A percentile compares a stretch with the other conserved stretches of the same genome.
These are phyloP conservation scores for Plasmodium sp. DNA, from an alignment of 169 alveolate species.

Conservation along the genomic window DNA sequence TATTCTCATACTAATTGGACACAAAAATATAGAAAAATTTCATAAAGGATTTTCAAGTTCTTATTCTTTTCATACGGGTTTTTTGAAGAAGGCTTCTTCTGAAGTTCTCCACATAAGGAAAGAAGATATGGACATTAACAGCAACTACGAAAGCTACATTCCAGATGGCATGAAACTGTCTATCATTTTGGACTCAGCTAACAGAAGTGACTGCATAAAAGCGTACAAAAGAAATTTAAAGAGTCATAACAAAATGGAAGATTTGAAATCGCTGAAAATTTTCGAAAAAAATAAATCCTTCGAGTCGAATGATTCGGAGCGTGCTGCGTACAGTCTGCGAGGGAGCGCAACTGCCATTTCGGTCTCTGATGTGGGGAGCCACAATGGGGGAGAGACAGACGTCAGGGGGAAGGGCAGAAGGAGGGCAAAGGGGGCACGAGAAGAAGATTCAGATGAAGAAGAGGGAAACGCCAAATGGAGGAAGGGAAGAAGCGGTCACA, in stretches of 20 bases:
- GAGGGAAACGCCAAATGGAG: neutral
- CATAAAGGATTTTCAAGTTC: conserved; percentile 76
- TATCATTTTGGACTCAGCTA: conserved; percentile 45
- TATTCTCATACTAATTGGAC: conserved; percentile 78
- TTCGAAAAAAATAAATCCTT: conserved; percentile 30
- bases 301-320: conserved; percentile 1
- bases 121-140: conserved; percentile 73
- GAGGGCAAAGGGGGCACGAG: neutral
- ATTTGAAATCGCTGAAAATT: conserved; percentile 34
- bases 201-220: conserved; percentile 11
- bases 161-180: conserved; percentile 66
- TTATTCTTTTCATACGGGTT: conserved; percentile 83
- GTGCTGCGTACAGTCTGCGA: neutral
- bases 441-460: neutral
- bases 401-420: neutral
- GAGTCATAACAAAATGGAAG: conserved; percentile 51
- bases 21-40: conserved; percentile 71
- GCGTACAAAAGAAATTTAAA: conserved; percentile 45
- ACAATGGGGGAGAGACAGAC: neutral
- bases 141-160: conserved; percentile 58
- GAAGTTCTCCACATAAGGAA: conserved; percentile 65
- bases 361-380: neutral
- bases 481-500: neutral
- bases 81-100: conserved; percentile 45
- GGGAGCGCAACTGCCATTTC: neutral